These are phyloP conservation scores for Dactylis glomerata DNA, from an alignment of 176 grass and related monocot genomes.

Conservation along the genomic window DNA sequence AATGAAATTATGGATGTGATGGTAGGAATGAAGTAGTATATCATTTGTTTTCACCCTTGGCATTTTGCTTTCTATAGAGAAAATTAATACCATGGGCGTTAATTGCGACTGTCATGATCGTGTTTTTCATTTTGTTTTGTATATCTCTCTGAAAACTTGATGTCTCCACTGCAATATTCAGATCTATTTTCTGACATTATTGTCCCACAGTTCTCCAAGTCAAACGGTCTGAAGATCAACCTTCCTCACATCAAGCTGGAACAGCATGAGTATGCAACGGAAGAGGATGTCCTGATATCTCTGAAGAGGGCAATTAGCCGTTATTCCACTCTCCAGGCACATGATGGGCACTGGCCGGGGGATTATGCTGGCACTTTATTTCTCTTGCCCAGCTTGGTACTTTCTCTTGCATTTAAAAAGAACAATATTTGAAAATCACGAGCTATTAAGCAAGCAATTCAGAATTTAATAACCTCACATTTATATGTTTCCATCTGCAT, in stretches of 20 bases:
- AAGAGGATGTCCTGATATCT: constrained; percentile 43
- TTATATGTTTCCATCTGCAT: not conserved
- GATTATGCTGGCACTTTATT: constrained; percentile 87
- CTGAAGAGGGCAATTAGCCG: constrained; percentile 63
- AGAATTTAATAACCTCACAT: constrained; percentile 33
- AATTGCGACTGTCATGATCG: not conserved
- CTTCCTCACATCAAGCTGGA: constrained; percentile 51
- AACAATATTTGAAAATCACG: not conserved
- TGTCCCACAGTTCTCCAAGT: constrained; percentile 59
- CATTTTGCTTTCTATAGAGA: not conserved
- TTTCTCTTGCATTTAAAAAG: not conserved
- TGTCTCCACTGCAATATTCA: not conserved
- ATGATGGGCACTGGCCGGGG: constrained; percentile 88
- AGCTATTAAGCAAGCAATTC: constrained; percentile 1
- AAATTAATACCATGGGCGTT: not conserved
- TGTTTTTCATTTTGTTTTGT: not conserved
- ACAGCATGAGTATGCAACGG: constrained; percentile 58
- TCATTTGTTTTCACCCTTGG: not conserved
- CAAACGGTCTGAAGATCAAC: constrained; percentile 51
- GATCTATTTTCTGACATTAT: not conserved
- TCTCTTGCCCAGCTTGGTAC: constrained; percentile 81
- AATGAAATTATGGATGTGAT: not conserved
- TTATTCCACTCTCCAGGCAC: constrained; percentile 66
- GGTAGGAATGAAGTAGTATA: not conserved
- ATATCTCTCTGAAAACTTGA: not conserved